These are phyloP conservation scores for Bertia moriformis DNA, from an alignment of 2,329 filamentous ascomycete species.

Conservation along the genomic window DNA sequence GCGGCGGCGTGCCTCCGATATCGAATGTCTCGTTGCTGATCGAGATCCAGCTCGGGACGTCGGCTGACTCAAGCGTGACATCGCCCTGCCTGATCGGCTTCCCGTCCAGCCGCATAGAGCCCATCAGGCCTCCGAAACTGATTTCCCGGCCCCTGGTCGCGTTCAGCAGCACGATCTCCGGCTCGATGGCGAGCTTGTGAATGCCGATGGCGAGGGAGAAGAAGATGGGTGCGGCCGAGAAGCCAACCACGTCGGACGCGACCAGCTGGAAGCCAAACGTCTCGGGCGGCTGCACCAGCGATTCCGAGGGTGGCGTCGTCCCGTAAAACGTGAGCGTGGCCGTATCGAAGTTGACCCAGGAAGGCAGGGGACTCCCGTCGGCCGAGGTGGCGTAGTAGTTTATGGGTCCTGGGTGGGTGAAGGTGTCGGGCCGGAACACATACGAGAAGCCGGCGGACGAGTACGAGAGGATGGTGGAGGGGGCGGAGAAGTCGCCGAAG, in stretches of 20 bases:
- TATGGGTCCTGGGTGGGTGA: slow-evolving; percentile 36
- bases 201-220: slow-evolving; percentile 63
- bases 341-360: slow-evolving; percentile 68
- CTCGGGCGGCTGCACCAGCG: slow-evolving; percentile 53
- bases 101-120: slow-evolving; percentile 42
- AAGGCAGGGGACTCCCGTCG: slow-evolving; percentile 69
- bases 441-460: slow-evolving; percentile 37
- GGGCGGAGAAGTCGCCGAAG: slow-evolving; percentile 44
- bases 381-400: slow-evolving; percentile 66
- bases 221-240: slow-evolving; percentile 46
- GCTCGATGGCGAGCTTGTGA: slow-evolving; percentile 52
- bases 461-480: slow-evolving; percentile 40
- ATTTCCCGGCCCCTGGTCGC: slow-evolving; percentile 36
- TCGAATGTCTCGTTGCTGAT: slow-evolving; percentile 47
- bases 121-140: slow-evolving; percentile 32
- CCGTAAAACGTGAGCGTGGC: slow-evolving; percentile 54
- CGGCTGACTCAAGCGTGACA: slow-evolving; percentile 32
- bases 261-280: slow-evolving; percentile 59
- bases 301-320: slow-evolving; percentile 48
- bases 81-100: slow-evolving; percentile 29
- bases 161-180: slow-evolving; percentile 39
- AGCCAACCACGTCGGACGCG: slow-evolving; percentile 68
- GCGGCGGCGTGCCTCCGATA: slow-evolving; percentile 49
- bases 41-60: slow-evolving; percentile 54
- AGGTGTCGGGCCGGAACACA: slow-evolving; percentile 41